Evolutionary conservation across 2,329 filamentous ascomycete species (phyloP), one percentile per base, ranked within the genome.

Genomic region (Colletotrichum navitas): DNA sequence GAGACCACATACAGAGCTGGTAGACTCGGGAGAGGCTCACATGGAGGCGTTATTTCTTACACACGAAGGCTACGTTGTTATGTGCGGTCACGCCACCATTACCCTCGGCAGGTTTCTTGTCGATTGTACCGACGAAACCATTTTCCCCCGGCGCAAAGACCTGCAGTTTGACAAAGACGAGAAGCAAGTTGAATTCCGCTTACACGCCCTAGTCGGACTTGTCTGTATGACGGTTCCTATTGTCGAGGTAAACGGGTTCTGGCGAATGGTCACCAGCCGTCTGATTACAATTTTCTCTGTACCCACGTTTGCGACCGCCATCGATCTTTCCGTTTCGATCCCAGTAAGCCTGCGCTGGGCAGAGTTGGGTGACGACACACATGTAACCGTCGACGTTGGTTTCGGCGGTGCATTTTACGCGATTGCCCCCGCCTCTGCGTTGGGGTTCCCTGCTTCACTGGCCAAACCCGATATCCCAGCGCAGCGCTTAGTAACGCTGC

Each of bases 351-450:
- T 78, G 4, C 75, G 77, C 7, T 86, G 84, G 84, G 78, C 80
- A 0, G 79, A 84, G 70, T 75, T 86, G 1, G 68, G 63, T 1
- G 64, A 65, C 2, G 71, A 74, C 6, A 66, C 71, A 2, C 73
- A 74, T 7, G 76, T 85, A 10, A 77, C 52, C 0, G 73, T 79
- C 0, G 80, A 82, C 66, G 72, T 85, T 32, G 77, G 79, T 34
- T 86, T 83, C 59, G 84, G 84, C 0, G 84, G 84, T 2, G 82
- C 83, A 0, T 86, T 84, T 70, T 86, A 83, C 72, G 79, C 79
- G 52, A 60, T 86, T 0, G 76, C 84, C 18, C 55, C 77, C 5
- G 81, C 79, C 0, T 63, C 71, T 1, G 79, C 82, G 36, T 76
- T 86, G 2, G 84, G 83, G 0, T 85, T 85, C 7, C 14, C 70